Conservation (phyloP, 2,329 filamentous ascomycete species). For the Fusarium goolgardi region DNA sequence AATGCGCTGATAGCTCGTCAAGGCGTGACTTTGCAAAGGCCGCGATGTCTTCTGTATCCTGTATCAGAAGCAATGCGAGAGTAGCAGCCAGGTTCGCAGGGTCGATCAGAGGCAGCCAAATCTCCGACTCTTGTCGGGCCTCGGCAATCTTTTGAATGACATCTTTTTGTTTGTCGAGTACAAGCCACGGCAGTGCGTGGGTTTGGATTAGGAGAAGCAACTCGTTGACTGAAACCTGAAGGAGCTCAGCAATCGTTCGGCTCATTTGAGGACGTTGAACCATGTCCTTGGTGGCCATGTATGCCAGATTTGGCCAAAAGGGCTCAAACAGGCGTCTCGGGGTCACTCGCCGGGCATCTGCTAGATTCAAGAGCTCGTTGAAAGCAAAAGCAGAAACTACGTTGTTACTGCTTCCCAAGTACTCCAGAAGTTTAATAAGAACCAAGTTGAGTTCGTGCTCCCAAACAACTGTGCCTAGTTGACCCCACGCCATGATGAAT, state of each 20-base stretch:
- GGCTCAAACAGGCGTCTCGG: slow-evolving; percentile 80
- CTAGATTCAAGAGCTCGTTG: slow-evolving; percentile 81
- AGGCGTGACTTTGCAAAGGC: slow-evolving; percentile 75
- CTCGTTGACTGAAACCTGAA: slow-evolving; percentile 79
- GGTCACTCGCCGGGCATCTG: slow-evolving; percentile 70
- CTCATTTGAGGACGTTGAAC: slow-evolving; percentile 83
- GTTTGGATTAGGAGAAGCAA: slow-evolving; percentile 81
- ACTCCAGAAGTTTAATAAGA: slow-evolving; percentile 84
- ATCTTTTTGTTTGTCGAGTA: slow-evolving; percentile 80
- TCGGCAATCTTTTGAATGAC: slow-evolving; percentile 84
- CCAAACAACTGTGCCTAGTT: slow-evolving; percentile 79
- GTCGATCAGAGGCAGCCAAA: slow-evolving; percentile 67
- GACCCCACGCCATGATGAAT: slow-evolving; percentile 86
- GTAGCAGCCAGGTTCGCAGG: slow-evolving; percentile 67
- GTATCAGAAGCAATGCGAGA: slow-evolving; percentile 68
- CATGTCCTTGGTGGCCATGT: slow-evolving; percentile 85
- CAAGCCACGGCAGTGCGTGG: slow-evolving; percentile 86
- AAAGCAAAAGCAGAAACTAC: slow-evolving; percentile 85
- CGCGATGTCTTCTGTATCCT: slow-evolving; percentile 69
- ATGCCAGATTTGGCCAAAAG: slow-evolving; percentile 88
- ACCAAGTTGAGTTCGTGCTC: slow-evolving; percentile 90
- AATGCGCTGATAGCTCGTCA: slow-evolving; percentile 74
- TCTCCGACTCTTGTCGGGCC: slow-evolving; percentile 76
- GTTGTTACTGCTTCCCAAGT: slow-evolving; percentile 84
- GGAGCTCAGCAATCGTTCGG: slow-evolving; percentile 81